phyloP scores from a whole-genome alignment of 192 early-diverging fungal species.

The Irineochytrium annulatum region DNA sequence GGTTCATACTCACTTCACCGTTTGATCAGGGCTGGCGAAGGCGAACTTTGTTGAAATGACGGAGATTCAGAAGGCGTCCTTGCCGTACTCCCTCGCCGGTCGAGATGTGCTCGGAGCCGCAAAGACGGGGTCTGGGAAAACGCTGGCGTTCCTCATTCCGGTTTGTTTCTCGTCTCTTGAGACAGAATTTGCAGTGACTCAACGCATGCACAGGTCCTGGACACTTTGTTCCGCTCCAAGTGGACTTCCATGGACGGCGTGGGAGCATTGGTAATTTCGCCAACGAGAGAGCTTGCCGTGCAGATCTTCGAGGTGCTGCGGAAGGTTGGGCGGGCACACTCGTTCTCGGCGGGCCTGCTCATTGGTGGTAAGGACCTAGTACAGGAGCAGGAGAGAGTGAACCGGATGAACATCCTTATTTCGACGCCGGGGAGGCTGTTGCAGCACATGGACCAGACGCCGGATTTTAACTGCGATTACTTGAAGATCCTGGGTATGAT shows the following conservation, averaged over 20 bases:
- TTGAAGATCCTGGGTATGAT: conserved; percentile 62
- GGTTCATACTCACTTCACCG: conserved; percentile 30
- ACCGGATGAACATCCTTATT: conserved; percentile 72
- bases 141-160: conserved; percentile 90
- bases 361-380: conserved; percentile 84
- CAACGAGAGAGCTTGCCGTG: conserved; percentile 80
- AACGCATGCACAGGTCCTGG: conserved; percentile 58
- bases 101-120: conserved; percentile 94
- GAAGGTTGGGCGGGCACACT: conserved; percentile 64
- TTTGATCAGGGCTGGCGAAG: conserved; percentile 67
- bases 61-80: conserved; percentile 70
- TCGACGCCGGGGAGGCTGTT: conserved; percentile 97
- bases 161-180: conserved; percentile 28
- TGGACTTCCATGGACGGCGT: conserved; percentile 69
- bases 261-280: conserved; percentile 70
- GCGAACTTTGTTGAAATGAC: conserved; percentile 91
- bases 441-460: conserved; percentile 90
- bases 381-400: conserved; percentile 58
- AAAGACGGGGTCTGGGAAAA: conserved; percentile 90
- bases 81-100: conserved; percentile 74
- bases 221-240: conserved; percentile 72
- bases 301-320: conserved; percentile 81
- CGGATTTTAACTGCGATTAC: conserved; percentile 84
- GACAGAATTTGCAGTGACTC: conserved; percentile 44
- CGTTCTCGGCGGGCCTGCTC: conserved; percentile 87